Percentiles rank a stretch among this genome's conserved stretches.
Conservation (phyloP, 140 eudicot species). For the Bidens hawaiensis region DNA sequence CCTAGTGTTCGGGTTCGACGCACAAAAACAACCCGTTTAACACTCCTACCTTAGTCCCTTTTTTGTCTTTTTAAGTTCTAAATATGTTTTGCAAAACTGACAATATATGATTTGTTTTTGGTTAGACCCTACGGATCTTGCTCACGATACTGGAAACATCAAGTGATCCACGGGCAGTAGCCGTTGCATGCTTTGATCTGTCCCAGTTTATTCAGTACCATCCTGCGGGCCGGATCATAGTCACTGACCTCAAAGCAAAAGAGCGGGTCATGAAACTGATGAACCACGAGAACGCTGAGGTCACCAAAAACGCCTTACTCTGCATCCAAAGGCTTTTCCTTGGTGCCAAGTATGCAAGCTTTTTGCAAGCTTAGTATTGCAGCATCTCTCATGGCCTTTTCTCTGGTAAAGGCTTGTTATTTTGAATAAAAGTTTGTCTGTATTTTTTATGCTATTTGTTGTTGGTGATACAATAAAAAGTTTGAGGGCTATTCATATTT, state of each 20-base stretch:
- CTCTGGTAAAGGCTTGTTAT: slow-evolving; percentile 7
- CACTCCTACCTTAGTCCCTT: no score
- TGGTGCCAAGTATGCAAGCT: slow-evolving; percentile 97
- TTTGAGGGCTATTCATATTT: slow-evolving; percentile 26
- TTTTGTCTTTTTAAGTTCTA: background rate
- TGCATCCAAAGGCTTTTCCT: slow-evolving; percentile 95
- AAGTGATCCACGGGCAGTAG: slow-evolving; percentile 69
- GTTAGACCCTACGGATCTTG: slow-evolving; percentile 70
- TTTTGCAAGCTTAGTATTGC: slow-evolving; percentile 65
- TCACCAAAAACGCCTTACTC: slow-evolving; percentile 86
- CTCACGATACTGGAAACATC: slow-evolving; percentile 88
- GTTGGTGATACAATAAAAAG: slow-evolving; percentile 19
- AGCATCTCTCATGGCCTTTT: slow-evolving; percentile 1
- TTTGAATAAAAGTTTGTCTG: slow-evolving; percentile 28
- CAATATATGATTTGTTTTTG: no score
- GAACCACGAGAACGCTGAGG: slow-evolving; percentile 96
- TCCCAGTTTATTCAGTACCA: slow-evolving; percentile 91
- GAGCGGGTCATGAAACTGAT: slow-evolving; percentile 95
- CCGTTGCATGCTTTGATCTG: slow-evolving; percentile 92
- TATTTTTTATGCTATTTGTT: slow-evolving; percentile 20
- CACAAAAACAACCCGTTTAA: no score
- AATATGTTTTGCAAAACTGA: background rate
- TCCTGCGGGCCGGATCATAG: slow-evolving; percentile 84
- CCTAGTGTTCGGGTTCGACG: no score
- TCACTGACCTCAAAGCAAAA: slow-evolving; percentile 83